Conservation (phyloP, 2,329 filamentous ascomycete genomes). For the Pseudocercospora fijiensis region DNA sequence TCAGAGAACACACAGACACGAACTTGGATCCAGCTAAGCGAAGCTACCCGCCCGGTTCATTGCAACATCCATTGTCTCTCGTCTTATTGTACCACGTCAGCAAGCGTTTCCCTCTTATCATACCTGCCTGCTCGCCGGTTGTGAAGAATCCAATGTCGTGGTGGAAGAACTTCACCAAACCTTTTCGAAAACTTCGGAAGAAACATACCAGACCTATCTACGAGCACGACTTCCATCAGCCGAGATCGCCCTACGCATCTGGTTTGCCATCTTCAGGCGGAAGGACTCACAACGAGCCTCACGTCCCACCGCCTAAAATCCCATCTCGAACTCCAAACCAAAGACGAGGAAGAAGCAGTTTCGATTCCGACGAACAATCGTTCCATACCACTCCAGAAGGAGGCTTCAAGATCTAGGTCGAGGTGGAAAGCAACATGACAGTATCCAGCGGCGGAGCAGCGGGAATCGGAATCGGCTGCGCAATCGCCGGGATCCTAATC, state of each 20-base stretch:
- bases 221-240: constrained; percentile 14
- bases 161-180: constrained; percentile 18
- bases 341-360: neutral
- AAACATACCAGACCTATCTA: constrained; percentile 14
- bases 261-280: neutral
- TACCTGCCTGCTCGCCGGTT: neutral
- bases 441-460: constrained; percentile 13
- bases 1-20: neutral
- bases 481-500: constrained; percentile 10
- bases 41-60: neutral
- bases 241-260: neutral
- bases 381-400: constrained; percentile 14
- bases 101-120: neutral
- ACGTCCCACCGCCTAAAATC: neutral
- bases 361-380: constrained; percentile 3
- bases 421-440: too few species aligned
- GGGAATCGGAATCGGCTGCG: constrained; percentile 15
- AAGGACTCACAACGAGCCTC: neutral
- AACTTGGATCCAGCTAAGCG: neutral
- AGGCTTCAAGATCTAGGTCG: constrained; percentile 16
- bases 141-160: constrained; percentile 18
- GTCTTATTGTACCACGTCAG: neutral
- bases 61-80: neutral
- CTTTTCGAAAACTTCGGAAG: constrained; percentile 12
- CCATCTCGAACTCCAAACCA: neutral